Conservation (phyloP, 2,329 filamentous ascomycete genomes). For the Dactylonectria estremocensis region DNA sequence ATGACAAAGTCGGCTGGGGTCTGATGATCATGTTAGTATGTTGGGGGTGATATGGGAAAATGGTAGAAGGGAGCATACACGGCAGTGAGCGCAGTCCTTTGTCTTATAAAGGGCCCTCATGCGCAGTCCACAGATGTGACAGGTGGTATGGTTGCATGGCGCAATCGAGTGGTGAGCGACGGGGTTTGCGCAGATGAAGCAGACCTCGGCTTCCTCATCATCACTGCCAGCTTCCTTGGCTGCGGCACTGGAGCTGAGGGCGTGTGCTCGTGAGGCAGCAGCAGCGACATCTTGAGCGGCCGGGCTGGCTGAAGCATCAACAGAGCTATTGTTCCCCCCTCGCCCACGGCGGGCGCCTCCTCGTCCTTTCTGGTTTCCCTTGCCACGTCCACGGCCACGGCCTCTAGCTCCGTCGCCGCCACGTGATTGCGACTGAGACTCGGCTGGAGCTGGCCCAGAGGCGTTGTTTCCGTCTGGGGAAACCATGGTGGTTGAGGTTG, state of each 20-base stretch:
- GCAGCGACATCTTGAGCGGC: conserved; percentile 52
- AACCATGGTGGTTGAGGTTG: conserved; percentile 36
- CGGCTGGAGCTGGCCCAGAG: conserved; percentile 33
- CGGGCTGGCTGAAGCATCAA: conserved; percentile 45
- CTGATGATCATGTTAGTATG: conserved; percentile 54
- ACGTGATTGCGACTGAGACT: conserved; percentile 40
- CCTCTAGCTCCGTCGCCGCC: conserved; percentile 50
- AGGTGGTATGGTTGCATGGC: conserved; percentile 96
- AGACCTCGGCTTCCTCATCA: conserved; percentile 83
- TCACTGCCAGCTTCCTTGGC: conserved; percentile 53
- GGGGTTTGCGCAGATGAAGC: conserved; percentile 96
- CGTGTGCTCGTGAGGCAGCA: conserved; percentile 56
- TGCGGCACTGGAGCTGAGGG: conserved; percentile 45
- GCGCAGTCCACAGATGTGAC: conserved; percentile 93
- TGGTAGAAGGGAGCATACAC: conserved; percentile 68
- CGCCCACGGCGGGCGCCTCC: conserved; percentile 54
- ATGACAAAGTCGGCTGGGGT: conserved; percentile 86
- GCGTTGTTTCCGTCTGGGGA: conserved; percentile 35
- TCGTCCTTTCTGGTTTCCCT: conserved; percentile 55
- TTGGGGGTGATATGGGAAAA: background rate
- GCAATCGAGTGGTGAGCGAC: conserved; percentile 90
- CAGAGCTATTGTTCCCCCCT: conserved; percentile 46
- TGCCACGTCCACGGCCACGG: conserved; percentile 61
- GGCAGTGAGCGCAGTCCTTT: conserved; percentile 95
- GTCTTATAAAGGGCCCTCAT: conserved; percentile 96